A percentile compares a stretch with the other conserved stretches of the same genome.
These are phyloP conservation scores for Huntiella bhutanensis DNA, from an alignment of 2,329 filamentous ascomycete genomes.

Conservation along the genomic window DNA sequence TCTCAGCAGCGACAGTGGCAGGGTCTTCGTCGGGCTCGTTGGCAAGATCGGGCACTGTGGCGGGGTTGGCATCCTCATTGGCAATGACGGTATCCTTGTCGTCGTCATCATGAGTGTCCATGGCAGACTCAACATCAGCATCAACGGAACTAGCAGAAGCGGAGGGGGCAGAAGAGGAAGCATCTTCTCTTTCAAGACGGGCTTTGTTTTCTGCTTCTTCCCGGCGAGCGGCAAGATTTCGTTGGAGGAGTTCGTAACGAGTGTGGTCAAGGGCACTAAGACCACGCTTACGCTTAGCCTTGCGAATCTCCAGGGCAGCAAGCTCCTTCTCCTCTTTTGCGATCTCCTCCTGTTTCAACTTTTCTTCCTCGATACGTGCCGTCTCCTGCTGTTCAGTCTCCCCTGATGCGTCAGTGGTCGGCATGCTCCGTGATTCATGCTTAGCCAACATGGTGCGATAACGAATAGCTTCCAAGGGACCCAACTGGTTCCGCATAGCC, in stretches of 20 bases:
- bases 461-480: slow-evolving; percentile 6
- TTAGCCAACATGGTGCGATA: slow-evolving; percentile 3
- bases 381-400: neutral
- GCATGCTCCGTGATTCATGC: slow-evolving; percentile 2
- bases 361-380: slow-evolving; percentile 2
- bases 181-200: slow-evolving; percentile 6
- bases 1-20: slow-evolving; percentile 3
- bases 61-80: slow-evolving; percentile 6
- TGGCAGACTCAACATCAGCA: slow-evolving; percentile 8
- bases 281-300: slow-evolving; percentile 1
- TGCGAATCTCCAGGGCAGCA: slow-evolving; percentile 4
- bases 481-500: slow-evolving; percentile 5
- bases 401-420: neutral
- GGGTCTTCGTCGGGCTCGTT: slow-evolving; percentile 10
- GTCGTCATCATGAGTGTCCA: slow-evolving; percentile 9
- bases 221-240: neutral
- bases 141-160: slow-evolving; percentile 6
- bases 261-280: neutral
- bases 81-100: slow-evolving; percentile 10
- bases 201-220: slow-evolving; percentile 1
- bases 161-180: slow-evolving; percentile 8
- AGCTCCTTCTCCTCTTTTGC: slow-evolving; percentile 6
- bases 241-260: slow-evolving; percentile 6
- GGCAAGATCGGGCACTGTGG: neutral
- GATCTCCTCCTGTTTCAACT: slow-evolving; percentile 1